A percentile compares a stretch with the other conserved stretches of the same genome.
phyloP scores from a whole-genome alignment of 495 filamentous ascomycete species.

The Lasiosphaeria miniovina region DNA sequence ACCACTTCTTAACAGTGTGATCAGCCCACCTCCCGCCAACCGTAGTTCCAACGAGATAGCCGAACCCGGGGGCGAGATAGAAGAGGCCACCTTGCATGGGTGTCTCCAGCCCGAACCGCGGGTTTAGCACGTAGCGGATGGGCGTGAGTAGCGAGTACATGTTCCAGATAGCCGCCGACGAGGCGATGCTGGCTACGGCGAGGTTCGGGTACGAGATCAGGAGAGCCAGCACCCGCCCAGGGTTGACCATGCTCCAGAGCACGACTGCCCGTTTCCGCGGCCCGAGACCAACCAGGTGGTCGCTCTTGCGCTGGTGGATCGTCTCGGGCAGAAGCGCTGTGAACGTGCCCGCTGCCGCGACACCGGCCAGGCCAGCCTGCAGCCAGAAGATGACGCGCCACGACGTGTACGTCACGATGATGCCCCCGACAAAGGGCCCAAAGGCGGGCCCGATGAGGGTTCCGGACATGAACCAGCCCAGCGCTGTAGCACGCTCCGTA shows the following conservation, averaged over 20 bases:
- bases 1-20: slow-evolving; percentile 58
- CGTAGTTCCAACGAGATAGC: slow-evolving; percentile 68
- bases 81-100: slow-evolving; percentile 68
- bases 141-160: slow-evolving; percentile 71
- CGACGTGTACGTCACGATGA: slow-evolving; percentile 66
- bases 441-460: slow-evolving; percentile 69
- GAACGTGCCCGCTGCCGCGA: slow-evolving; percentile 56
- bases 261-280: slow-evolving; percentile 45
- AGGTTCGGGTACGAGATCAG: slow-evolving; percentile 63
- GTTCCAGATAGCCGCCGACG: slow-evolving; percentile 65
- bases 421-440: slow-evolving; percentile 64
- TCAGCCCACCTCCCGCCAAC: slow-evolving; percentile 72
- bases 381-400: slow-evolving; percentile 75
- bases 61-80: slow-evolving; percentile 70
- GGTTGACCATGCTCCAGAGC: slow-evolving; percentile 60
- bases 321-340: slow-evolving; percentile 65
- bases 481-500: slow-evolving; percentile 63
- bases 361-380: slow-evolving; percentile 59
- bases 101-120: slow-evolving; percentile 63
- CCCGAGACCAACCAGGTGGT: slow-evolving; percentile 52
- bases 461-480: slow-evolving; percentile 67
- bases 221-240: slow-evolving; percentile 57
- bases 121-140: slow-evolving; percentile 72
- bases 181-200: slow-evolving; percentile 57
- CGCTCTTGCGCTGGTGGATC: slow-evolving; percentile 55